Evolutionary conservation across 768 basidiomycete species (phyloP), one percentile per base, ranked within the genome.

Genomic region (Lentinula lateritia): DNA sequence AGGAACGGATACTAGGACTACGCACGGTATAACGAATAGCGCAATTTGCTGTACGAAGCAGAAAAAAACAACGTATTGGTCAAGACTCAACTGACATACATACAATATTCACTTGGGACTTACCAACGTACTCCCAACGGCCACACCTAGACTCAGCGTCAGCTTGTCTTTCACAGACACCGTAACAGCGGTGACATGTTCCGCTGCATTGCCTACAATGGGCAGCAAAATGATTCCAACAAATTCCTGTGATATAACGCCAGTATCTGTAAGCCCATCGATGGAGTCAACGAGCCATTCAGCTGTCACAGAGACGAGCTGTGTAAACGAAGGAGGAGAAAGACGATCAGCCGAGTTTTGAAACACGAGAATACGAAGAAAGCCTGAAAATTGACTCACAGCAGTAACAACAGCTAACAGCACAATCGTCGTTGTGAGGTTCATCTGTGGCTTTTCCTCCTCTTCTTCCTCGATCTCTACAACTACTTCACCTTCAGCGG

Each of bases 121-220:
- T 64, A 84, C 82, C 38, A 84, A 80, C 60, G 80, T 81, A 8
- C 81, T 82, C 43, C 87, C 84, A 13, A 88, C 85, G 3, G 89
- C 86, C 16, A 90, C 85, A 15, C 85, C 81, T 58, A 91, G 74
- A 63, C 83, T 84, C 7, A 91, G 74, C 34, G 87, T 86, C 18
- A 90, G 72, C 70, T 90, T 90, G 70, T 81, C 77, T 72, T 89
- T 89, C 46, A 84, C 81, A 0, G 88, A 83, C 12, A 87, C 88
- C 1, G 82, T 83, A 32, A 90, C 85, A 10, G 89, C 88, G 0
- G 87, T 88, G 39, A 85, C 82, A 65, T 89, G 88, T 65, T 90
- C 89, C 67, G 73, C 86, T 0, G 86, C 83, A 62, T 87, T 87
- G 15, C 86, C 86, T 7, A 88, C 87, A 35, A 90, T 86, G 5